phyloP scores from a whole-genome alignment of 2,329 filamentous ascomycete species.

The Colletotrichum gigasporum region DNA sequence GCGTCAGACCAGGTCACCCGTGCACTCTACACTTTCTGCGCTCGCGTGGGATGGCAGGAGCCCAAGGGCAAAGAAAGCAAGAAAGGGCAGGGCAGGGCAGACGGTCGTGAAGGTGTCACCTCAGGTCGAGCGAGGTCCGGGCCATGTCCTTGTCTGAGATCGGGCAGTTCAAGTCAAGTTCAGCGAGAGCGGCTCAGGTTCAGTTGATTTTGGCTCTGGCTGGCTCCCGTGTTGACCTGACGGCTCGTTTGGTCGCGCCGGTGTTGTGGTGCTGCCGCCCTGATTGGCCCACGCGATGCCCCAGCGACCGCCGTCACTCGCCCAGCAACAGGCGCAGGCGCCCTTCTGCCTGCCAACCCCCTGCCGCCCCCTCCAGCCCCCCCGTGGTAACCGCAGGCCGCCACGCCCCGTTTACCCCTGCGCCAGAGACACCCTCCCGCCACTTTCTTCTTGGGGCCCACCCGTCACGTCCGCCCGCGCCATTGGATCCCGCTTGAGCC shows the following conservation, averaged over 20 bases:
- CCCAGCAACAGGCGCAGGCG: constrained; percentile 32
- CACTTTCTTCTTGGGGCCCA: not conserved
- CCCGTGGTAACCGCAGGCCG: not conserved
- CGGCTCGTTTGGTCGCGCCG: constrained; percentile 11
- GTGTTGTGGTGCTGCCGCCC: not conserved
- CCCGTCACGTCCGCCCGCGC: not conserved
- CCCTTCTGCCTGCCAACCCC: constrained; percentile 16
- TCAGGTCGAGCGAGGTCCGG: not conserved
- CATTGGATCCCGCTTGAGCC: constrained; percentile 19
- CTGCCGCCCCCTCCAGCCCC: constrained; percentile 13
- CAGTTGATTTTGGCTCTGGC: too few species aligned
- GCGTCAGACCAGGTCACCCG: not conserved
- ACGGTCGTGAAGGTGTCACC: constrained; percentile 26
- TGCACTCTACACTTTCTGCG: too few species aligned
- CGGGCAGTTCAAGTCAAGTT: not conserved
- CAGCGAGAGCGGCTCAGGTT: not conserved
- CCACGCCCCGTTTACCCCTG: not conserved
- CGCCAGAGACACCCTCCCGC: constrained; percentile 14
- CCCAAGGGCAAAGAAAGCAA: too few species aligned
- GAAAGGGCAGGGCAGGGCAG: not conserved
- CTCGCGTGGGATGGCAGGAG: constrained; percentile 13
- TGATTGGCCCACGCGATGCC: constrained; percentile 30
- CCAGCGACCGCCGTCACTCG: constrained; percentile 10
- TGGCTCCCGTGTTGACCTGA: constrained; percentile 18
- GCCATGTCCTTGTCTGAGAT: not conserved